phyloP scores from a whole-genome alignment of 2,329 filamentous ascomycete species.

The Ascosphaera pollenicola region DNA sequence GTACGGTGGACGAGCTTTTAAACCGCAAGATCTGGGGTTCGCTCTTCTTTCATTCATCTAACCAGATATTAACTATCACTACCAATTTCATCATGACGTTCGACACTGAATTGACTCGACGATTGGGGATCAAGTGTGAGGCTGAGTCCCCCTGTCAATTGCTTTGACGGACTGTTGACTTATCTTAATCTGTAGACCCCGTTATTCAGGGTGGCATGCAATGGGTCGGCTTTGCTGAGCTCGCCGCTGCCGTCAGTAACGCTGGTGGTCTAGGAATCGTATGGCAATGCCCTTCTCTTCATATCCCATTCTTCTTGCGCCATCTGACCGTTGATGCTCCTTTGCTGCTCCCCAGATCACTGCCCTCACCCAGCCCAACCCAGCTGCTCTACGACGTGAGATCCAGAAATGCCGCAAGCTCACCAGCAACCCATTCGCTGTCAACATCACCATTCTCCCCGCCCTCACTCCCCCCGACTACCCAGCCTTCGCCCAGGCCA shows the following conservation, averaged over 20 bases:
- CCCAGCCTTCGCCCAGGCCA: constrained; percentile 67
- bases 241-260: constrained; percentile 31
- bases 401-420: constrained; percentile 69
- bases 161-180: neutral
- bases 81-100: constrained; percentile 30
- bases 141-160: constrained; percentile 1
- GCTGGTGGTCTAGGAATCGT: constrained; percentile 30
- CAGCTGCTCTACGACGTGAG: constrained; percentile 79
- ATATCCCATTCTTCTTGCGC: neutral
- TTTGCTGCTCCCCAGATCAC: constrained; percentile 25
- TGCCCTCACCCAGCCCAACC: constrained; percentile 68
- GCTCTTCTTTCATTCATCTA: no score
- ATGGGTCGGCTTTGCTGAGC: constrained; percentile 32
- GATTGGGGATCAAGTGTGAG: constrained; percentile 30
- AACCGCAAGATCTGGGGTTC: no score
- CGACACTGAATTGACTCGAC: constrained; percentile 39
- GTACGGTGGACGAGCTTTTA: no score
- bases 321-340: neutral
- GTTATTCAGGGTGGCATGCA: constrained; percentile 31
- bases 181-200: constrained; percentile 23
- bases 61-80: no score
- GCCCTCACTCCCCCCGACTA: constrained; percentile 83
- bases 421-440: constrained; percentile 45
- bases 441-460: constrained; percentile 88
- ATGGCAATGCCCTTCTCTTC: constrained; percentile 7